Percentiles rank a stretch among this genome's conserved stretches.
phyloP scores from a whole-genome alignment of 345 rosid genomes.

The Dipteronia sinensis region DNA sequence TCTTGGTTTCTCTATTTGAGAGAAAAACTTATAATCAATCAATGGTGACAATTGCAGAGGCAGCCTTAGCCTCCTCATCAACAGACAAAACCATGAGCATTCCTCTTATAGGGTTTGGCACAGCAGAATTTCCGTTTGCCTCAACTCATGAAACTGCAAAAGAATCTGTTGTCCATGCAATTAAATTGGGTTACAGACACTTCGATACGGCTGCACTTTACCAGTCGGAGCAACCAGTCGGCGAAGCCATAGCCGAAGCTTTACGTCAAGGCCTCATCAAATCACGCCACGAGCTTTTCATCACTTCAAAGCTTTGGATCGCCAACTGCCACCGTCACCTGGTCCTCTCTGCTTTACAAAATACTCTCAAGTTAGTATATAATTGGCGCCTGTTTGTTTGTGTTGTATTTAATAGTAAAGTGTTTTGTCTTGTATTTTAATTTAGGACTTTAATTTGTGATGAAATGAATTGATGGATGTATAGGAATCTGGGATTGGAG shows the following conservation, averaged over 20 bases:
- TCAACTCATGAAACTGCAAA: conserved; percentile 15
- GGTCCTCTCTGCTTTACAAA: conserved; percentile 8
- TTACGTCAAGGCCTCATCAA: not conserved
- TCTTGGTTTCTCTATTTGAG: no score
- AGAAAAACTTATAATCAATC: no score
- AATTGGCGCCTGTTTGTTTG: not conserved
- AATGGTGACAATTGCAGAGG: conserved; percentile 17
- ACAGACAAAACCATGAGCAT: not conserved
- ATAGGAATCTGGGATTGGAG: conserved; percentile 24
- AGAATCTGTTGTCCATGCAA: conserved; percentile 27
- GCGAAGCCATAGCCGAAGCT: conserved; percentile 33
- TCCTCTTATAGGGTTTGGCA: conserved; percentile 33
- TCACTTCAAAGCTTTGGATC: conserved; percentile 14
- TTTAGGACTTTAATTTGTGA: no score
- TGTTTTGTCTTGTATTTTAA: no score
- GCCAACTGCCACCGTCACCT: not conserved
- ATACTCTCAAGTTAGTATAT: not conserved
- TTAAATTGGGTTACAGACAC: conserved; percentile 37
- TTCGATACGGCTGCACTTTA: conserved; percentile 37
- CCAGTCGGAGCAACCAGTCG: conserved; percentile 34
- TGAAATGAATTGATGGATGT: not conserved
- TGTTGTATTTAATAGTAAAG: no score
- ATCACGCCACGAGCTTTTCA: conserved; percentile 6
- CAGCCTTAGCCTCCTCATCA: no score
- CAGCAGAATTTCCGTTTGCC: conserved; percentile 20